Percentiles rank a stretch among this genome's conserved stretches.
These are phyloP conservation scores for Dendrobium catenatum DNA, from an alignment of 106 monocot species.

Conservation along the genomic window DNA sequence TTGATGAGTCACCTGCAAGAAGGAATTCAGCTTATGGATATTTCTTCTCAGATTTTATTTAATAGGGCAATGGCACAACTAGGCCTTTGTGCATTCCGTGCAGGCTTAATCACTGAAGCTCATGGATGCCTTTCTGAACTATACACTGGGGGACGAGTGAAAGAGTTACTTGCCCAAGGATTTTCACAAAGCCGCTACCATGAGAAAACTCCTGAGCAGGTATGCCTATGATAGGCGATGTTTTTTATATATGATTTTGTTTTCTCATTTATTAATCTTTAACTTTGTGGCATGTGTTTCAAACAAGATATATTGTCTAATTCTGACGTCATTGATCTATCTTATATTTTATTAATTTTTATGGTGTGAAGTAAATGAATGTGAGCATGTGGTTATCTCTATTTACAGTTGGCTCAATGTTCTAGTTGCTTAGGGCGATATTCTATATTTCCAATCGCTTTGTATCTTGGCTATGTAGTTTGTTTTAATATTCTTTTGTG, in stretches of 20 bases:
- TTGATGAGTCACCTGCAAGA: slow-evolving; percentile 98
- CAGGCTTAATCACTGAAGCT: slow-evolving; percentile 72
- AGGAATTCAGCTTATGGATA: slow-evolving; percentile 89
- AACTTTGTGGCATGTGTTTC: background rate
- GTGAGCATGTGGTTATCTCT: background rate
- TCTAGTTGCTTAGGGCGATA: background rate
- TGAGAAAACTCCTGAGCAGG: slow-evolving; percentile 99
- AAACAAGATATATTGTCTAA: no score
- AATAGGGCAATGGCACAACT: slow-evolving; percentile 97
- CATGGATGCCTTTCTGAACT: slow-evolving; percentile 90
- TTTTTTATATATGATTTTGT: background rate
- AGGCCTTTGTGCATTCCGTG: slow-evolving; percentile 92
- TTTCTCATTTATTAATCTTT: background rate
- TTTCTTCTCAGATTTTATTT: slow-evolving; percentile 86
- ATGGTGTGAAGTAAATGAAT: background rate
- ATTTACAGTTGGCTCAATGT: background rate
- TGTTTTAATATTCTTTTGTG: background rate
- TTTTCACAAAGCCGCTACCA: slow-evolving; percentile 81
- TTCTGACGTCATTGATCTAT: background rate
- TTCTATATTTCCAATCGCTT: background rate
- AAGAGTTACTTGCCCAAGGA: slow-evolving; percentile 93
- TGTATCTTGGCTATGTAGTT: background rate
- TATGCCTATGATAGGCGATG: slow-evolving; percentile 8
- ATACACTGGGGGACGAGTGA: slow-evolving; percentile 79
- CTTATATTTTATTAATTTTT: background rate